A percentile compares a stretch with the other conserved stretches of the same genome.
phyloP scores from a whole-genome alignment of 345 rosid genomes.

The Euphorbia lathyris region DNA sequence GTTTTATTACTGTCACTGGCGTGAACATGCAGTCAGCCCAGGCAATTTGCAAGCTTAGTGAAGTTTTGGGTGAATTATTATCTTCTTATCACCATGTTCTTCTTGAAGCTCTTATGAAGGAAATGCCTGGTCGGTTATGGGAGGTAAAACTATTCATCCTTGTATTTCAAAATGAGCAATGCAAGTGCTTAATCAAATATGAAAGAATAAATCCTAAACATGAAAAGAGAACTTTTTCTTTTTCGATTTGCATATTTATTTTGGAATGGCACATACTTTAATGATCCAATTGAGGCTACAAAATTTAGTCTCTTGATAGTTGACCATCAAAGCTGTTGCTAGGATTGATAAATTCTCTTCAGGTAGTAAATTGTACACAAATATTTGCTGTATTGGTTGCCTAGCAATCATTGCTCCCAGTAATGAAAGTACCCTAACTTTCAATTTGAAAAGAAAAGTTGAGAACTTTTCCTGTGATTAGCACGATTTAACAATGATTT shows the following conservation, averaged over 20 bases:
- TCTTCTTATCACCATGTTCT: conserved; percentile 56
- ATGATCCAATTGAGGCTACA: not conserved
- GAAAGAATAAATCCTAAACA: not conserved
- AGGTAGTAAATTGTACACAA: not conserved
- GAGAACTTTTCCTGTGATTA: not conserved
- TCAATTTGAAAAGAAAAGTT: not conserved
- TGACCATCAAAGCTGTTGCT: not conserved
- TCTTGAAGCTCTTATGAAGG: conserved; percentile 65
- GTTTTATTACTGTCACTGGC: conserved; percentile 5
- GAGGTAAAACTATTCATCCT: conserved; percentile 49
- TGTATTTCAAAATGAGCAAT: conserved; percentile 2
- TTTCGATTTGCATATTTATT: not conserved
- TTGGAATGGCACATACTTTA: not conserved
- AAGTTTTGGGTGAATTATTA: conserved; percentile 79
- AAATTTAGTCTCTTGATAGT: too few species aligned
- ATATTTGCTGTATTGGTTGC: not conserved
- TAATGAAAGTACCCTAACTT: not conserved
- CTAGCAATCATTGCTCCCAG: not conserved
- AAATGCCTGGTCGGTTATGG: conserved; percentile 92
- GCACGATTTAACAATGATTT: not conserved
- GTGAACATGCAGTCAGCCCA: conserved; percentile 60
- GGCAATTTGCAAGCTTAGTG: conserved; percentile 80
- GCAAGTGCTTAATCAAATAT: not conserved
- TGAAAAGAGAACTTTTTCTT: not conserved
- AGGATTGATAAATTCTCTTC: not conserved